Evolutionary conservation across 345 rosid genomes (phyloP), one percentile per base, ranked within the genome.

Genomic region (Fremontodendron californicum): DNA sequence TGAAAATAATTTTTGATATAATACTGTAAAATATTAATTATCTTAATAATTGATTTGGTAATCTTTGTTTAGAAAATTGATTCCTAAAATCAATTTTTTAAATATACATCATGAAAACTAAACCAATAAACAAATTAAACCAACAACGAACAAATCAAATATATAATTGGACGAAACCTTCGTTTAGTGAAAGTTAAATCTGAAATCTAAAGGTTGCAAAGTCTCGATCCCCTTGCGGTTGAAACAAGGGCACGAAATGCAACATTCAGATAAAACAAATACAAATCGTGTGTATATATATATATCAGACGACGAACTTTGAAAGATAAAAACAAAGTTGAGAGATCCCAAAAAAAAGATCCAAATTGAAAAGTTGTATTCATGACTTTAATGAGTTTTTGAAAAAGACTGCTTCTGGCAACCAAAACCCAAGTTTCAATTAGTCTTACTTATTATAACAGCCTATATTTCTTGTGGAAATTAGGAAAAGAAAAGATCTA

Each of bases 351-450:
- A 33, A 73, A 76, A 61, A 7, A 39, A 65, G 63, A 74, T 76
- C 78, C 79, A 71, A 35, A 31, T 29, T 48, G 76, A 66, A 77
- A 60, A 49, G 73, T 84, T 79, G 43, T 52, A n/a, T 71, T 77
- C 78, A 63, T 54, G 81, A 77, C 71, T 37, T 73, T 23, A 37
- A 42, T 58, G 83, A 75, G 66, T 46, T 79, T 61, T 64, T 19
- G 83, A 84, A 77, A 77, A 80, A n/a, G 80, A 84, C 78, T 51
- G 54, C 6, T 19, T 43, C 0, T 61, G 75, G 70, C 40, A 63
- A 54, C 51, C 2, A 48, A 68, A 54, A 15, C 46, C n/a, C 9
- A 8, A 23, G 27, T 27, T 52, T 35, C 16, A 23, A 23, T 19
- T 49, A 21, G 66, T 8, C 48, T 55, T 57, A 74, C 70, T 39